Conservation (phyloP, 2,329 filamentous ascomycete genomes). For the Claviceps cyperi region DNA sequence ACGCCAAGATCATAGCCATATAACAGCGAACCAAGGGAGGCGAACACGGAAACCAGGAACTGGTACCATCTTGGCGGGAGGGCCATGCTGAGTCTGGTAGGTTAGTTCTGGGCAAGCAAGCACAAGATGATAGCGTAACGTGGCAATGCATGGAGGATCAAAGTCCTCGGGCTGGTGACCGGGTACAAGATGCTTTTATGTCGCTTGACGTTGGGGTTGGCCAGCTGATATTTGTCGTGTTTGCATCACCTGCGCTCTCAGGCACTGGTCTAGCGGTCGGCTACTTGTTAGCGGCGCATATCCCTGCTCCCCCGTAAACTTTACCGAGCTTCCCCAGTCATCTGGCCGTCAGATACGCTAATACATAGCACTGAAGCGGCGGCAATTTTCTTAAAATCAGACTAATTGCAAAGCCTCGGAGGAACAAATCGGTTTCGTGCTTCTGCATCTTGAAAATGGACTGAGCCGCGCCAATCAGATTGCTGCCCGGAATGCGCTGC, state of each 20-base stretch:
- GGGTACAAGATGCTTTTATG: not conserved
- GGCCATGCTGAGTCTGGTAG: not conserved
- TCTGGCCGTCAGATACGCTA: no score
- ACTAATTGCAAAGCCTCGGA: not conserved
- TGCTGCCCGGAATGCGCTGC: not conserved
- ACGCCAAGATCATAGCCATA: not conserved
- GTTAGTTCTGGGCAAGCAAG: not conserved
- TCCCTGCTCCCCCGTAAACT: no score
- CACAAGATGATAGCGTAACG: not conserved
- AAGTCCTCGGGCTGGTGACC: not conserved
- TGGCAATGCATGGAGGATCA: no score
- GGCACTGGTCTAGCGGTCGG: not conserved
- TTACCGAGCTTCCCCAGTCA: no score
- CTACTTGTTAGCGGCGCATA: no score
- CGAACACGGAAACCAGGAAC: not conserved
- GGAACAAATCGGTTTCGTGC: not conserved
- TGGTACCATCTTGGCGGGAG: not conserved
- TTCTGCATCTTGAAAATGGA: no score
- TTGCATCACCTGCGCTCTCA: not conserved
- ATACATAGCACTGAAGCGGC: no score
- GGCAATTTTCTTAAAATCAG: no score
- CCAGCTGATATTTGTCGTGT: not conserved
- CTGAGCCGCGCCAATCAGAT: not conserved
- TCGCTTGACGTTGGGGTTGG: not conserved
- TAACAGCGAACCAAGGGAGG: not conserved